phyloP scores from a whole-genome alignment of 208 protist genomes.

The Trypanosoma avium region DNA sequence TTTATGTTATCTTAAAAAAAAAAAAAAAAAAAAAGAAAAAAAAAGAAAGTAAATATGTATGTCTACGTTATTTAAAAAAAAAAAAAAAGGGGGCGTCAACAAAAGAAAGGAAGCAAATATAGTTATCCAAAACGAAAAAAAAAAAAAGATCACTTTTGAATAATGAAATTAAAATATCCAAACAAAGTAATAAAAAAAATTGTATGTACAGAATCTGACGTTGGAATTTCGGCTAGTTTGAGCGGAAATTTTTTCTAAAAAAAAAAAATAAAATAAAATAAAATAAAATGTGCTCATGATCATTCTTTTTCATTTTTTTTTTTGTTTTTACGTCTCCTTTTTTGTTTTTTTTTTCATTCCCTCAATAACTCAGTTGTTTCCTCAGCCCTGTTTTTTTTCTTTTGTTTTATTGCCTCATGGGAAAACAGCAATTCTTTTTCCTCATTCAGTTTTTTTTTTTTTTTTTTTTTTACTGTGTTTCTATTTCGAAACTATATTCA shows the following conservation, averaged over 20 bases:
- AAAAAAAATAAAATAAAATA: neutral
- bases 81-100: neutral
- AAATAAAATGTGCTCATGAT: neutral
- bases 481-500: conserved; percentile 10
- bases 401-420: conserved; percentile 16
- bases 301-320: neutral
- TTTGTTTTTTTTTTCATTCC: conserved; percentile 13
- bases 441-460: conserved; percentile 12
- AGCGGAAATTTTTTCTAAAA: too few relatives aligned
- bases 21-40: too few relatives aligned
- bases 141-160: too few relatives aligned
- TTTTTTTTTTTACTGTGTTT: conserved; percentile 23
- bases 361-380: too few relatives aligned
- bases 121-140: neutral
- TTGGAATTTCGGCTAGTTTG: too few relatives aligned
- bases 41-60: neutral
- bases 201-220: too few relatives aligned
- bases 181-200: too few relatives aligned
- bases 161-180: too few relatives aligned
- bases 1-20: neutral
- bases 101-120: neutral
- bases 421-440: too few relatives aligned
- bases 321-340: neutral
- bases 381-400: conserved; percentile 24
- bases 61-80: neutral